These are phyloP conservation scores for Penicillium pancosmium DNA, from an alignment of 495 filamentous ascomycete species.

Conservation along the genomic window DNA sequence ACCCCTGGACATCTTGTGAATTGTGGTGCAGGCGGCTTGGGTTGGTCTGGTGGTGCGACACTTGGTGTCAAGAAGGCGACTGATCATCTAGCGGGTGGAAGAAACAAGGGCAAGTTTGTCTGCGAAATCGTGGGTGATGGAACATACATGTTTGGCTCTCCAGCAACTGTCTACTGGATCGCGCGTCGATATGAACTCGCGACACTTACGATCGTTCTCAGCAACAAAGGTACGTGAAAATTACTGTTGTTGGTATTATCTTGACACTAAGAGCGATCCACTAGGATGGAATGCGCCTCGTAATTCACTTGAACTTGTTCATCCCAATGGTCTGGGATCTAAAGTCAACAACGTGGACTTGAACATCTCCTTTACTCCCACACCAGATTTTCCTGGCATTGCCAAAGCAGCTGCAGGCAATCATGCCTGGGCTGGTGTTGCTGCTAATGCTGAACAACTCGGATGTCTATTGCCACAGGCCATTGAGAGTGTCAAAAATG, in stretches of 20 bases:
- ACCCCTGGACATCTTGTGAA: background rate
- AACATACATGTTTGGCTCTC: background rate
- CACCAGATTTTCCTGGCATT: constrained; percentile 81
- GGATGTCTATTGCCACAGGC: background rate
- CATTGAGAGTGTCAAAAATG: background rate
- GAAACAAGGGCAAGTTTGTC: background rate
- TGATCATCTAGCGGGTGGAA: background rate
- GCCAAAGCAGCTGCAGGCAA: constrained; percentile 68
- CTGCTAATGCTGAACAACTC: background rate
- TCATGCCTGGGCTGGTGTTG: background rate
- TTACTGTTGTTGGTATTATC: too few relatives aligned
- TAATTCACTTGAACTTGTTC: constrained; percentile 68
- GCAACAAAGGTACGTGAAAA: background rate
- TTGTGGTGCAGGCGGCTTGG: background rate
- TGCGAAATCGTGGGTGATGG: background rate
- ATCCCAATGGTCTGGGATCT: constrained; percentile 69
- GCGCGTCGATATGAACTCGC: background rate
- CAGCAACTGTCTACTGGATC: background rate
- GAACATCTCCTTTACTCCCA: constrained; percentile 77
- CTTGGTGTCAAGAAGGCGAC: background rate
- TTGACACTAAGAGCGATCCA: too few relatives aligned
- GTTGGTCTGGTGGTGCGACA: background rate
- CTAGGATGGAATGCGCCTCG: constrained; percentile 71
- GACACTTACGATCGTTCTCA: background rate
- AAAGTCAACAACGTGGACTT: constrained; percentile 73